Base-by-base conservation (phyloP, 257 asterid species). In the Ligustrum vulgare region DNA sequence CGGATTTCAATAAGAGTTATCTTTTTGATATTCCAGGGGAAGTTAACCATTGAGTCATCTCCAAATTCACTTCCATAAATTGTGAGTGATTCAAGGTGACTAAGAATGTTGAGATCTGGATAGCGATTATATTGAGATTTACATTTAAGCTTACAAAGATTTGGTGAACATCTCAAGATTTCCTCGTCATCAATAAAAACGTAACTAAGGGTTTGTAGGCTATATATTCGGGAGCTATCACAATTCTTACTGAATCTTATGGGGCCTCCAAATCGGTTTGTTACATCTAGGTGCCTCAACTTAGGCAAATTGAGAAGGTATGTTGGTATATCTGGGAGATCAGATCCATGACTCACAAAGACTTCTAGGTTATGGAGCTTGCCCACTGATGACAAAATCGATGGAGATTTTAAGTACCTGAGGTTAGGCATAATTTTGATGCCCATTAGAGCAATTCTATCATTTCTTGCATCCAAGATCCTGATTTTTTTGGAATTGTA, bases 101-200 rank as follows among this genome's bases (percentile, higher is more conserved):
- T 1, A 54, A 54, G 63, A 7, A 7, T n/a, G 63, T 6, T 54
- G 3, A 54, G 25, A 4, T 54, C 63, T 1, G 7, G 28, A 18
- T 0, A 8, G 12, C 3, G 3, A 0, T 54, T 20, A 1, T 0
- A 2, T 7, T 0, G 0, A 18, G 0, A 18, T 1, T 54, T 1
- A 58, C 69, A 58, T 58, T 35, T 68, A 3, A 51, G 36, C 20
- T 2, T 23, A 45, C 25, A 58, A n/a, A 72, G 54, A 23, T 56
- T 34, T 34, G 58, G 31, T 28, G 31, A 28, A 28, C 31, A 28
- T 28, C 31, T 28, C 31, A 28, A 28, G 31, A 28, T 28, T 28
- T 28, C 31, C 1, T 28, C 31, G 31, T 28, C 31, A 28, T 28
- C 31, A 28, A 28, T 28, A 28, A 28, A 28, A 28, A 28, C 31